phyloP scores from a whole-genome alignment of 345 rosid genomes.

The Aethionema arabicum region DNA sequence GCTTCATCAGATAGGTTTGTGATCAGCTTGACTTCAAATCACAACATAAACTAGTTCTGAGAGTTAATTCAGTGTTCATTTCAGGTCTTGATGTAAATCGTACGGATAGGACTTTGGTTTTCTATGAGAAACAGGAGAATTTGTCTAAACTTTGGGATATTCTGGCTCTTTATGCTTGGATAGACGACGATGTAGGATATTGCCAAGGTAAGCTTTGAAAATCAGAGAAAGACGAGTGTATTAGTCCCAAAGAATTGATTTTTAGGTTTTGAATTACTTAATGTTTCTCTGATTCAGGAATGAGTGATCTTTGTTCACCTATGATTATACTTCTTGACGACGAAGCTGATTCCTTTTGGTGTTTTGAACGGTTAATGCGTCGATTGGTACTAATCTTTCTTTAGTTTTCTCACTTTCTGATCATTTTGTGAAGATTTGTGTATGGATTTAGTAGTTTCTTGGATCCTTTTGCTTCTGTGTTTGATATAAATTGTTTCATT shows the following conservation, averaged over 20 bases:
- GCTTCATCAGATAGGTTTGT: conserved; percentile 92
- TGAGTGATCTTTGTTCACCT: conserved; percentile 99
- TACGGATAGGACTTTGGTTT: conserved; percentile 87
- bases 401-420: no score
- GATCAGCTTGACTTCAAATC: background rate
- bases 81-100: conserved; percentile 92
- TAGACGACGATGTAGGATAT: conserved; percentile 87
- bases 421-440: conserved; percentile 1
- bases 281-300: conserved; percentile 53
- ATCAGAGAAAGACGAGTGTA: background rate
- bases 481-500: background rate
- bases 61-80: conserved; percentile 6
- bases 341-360: conserved; percentile 99
- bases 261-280: conserved; percentile 12
- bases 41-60: background rate
- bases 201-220: conserved; percentile 70
- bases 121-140: conserved; percentile 86
- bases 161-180: conserved; percentile 93
- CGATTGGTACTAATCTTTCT: conserved; percentile 61
- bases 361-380: conserved; percentile 95
- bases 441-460: background rate
- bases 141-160: conserved; percentile 96
- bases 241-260: background rate
- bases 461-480: background rate
- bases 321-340: conserved; percentile 93